phyloP scores from a whole-genome alignment of 495 filamentous ascomycete species.

The Glonium stellatum region DNA sequence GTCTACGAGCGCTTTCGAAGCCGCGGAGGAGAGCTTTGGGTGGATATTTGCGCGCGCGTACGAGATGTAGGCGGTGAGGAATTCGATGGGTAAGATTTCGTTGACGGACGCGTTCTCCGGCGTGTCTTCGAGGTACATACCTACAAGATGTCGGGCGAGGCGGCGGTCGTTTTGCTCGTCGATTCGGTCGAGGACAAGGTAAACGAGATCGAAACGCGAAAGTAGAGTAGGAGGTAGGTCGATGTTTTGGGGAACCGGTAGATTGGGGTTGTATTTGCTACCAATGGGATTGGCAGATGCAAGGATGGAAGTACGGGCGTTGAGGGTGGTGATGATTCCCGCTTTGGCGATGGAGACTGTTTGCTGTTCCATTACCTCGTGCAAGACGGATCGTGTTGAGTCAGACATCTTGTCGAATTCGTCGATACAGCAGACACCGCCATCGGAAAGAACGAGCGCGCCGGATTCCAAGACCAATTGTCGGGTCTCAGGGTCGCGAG shows the following conservation, averaged over 20 bases:
- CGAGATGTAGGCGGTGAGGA: slow-evolving; percentile 94
- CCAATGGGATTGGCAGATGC: slow-evolving; percentile 97
- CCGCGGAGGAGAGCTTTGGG: slow-evolving; percentile 67
- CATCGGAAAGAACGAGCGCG: slow-evolving; percentile 89
- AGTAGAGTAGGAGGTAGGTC: slow-evolving; percentile 92
- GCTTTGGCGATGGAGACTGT: slow-evolving; percentile 98
- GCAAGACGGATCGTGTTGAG: slow-evolving; percentile 85
- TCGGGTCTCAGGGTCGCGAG: slow-evolving; percentile 86
- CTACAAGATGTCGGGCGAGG: slow-evolving; percentile 82
- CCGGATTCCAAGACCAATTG: slow-evolving; percentile 96
- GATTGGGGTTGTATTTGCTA: slow-evolving; percentile 90
- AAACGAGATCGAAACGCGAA: slow-evolving; percentile 93
- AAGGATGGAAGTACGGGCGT: slow-evolving; percentile 87
- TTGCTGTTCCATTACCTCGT: slow-evolving; percentile 99
- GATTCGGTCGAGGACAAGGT: slow-evolving; percentile 86
- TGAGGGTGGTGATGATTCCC: slow-evolving; percentile 96
- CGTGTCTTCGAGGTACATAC: slow-evolving; percentile 94
- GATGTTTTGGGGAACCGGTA: slow-evolving; percentile 96
- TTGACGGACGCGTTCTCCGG: slow-evolving; percentile 71
- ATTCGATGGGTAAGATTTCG: slow-evolving; percentile 88
- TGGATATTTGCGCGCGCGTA: slow-evolving; percentile 87
- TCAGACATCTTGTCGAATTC: slow-evolving; percentile 99
- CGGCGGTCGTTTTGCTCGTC: slow-evolving; percentile 84
- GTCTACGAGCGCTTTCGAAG: slow-evolving; percentile 70
- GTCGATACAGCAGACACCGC: slow-evolving; percentile 96